Conservation (phyloP, 2,329 filamentous ascomycete genomes). For the Rutstroemia sp. region DNA sequence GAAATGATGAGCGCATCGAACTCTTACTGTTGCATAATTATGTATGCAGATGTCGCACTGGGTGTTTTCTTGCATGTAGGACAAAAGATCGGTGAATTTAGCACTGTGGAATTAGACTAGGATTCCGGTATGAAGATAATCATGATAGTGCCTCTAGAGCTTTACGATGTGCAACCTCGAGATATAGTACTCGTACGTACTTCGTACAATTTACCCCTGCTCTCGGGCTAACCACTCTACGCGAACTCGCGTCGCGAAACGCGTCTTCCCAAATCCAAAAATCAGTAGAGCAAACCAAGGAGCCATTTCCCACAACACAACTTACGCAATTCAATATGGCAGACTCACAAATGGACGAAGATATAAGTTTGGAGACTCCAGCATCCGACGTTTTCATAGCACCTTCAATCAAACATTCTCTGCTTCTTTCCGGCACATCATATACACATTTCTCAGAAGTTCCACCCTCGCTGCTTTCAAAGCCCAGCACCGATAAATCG, state of each 20-base stretch:
- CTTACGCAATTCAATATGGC: constrained; percentile 27
- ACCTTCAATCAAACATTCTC: constrained; percentile 54
- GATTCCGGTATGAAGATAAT: background rate
- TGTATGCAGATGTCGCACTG: too few relatives aligned
- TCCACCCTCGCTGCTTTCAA: constrained; percentile 49
- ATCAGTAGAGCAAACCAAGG: background rate
- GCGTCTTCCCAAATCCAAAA: background rate
- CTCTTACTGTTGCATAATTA: too few relatives aligned
- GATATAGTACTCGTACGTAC: background rate
- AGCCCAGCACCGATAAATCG: constrained; percentile 13
- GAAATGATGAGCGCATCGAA: background rate
- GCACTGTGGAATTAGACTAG: background rate
- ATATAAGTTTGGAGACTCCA: constrained; percentile 30
- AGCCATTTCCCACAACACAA: background rate
- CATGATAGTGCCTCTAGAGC: too few relatives aligned
- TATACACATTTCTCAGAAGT: constrained; percentile 67
- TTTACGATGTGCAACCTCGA: background rate
- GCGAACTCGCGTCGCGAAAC: constrained; percentile 5
- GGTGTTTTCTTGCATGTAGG: background rate
- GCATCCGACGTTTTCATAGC: constrained; percentile 48
- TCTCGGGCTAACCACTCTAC: constrained; percentile 6
- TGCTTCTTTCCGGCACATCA: constrained; percentile 56
- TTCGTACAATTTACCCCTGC: background rate
- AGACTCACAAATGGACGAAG: constrained; percentile 27
- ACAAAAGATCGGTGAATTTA: too few relatives aligned